Conservation (phyloP, 1,139 yeast genomes). For the Saccharomyces hybrid region DNA sequence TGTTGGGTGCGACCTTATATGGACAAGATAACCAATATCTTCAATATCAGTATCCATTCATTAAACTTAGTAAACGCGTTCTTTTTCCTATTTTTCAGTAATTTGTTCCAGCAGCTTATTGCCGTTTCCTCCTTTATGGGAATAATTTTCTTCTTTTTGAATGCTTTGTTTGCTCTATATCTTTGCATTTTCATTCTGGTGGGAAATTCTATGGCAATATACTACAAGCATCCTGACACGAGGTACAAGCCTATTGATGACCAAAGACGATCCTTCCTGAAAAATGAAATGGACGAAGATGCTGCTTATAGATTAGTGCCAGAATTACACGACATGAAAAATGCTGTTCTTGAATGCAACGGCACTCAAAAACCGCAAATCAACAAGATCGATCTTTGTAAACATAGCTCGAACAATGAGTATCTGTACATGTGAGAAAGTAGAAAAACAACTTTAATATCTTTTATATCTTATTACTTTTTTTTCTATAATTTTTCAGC, state of each 20-base stretch:
- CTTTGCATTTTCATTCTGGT: slow-evolving; percentile 77
- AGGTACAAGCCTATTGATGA: slow-evolving; percentile 97
- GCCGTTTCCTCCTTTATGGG: slow-evolving; percentile 90
- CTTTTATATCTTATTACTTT: neutral
- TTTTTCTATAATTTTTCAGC: neutral
- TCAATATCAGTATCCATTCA: slow-evolving; percentile 78
- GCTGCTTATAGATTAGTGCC: slow-evolving; percentile 39
- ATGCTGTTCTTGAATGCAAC: slow-evolving; percentile 77
- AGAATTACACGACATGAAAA: slow-evolving; percentile 79
- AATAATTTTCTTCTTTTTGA: slow-evolving; percentile 79
- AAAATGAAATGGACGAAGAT: slow-evolving; percentile 28
- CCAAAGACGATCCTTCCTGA: slow-evolving; percentile 77
- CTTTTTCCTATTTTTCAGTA: slow-evolving; percentile 82
- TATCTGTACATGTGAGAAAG: neutral
- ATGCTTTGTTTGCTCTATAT: slow-evolving; percentile 81
- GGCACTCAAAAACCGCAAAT: slow-evolving; percentile 21
- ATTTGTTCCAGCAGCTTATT: slow-evolving; percentile 74
- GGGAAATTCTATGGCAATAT: slow-evolving; percentile 74
- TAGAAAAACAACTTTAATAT: neutral
- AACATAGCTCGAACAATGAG: neutral
- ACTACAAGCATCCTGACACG: slow-evolving; percentile 89
- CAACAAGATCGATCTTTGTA: neutral
- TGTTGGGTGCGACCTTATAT: slow-evolving; percentile 78
- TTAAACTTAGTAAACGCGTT: slow-evolving; percentile 75
- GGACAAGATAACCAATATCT: slow-evolving; percentile 89